Evolutionary conservation across 1,284 basidiomycete genomes (phyloP).

Genomic region (Papiliotrema fonsecae): DNA sequence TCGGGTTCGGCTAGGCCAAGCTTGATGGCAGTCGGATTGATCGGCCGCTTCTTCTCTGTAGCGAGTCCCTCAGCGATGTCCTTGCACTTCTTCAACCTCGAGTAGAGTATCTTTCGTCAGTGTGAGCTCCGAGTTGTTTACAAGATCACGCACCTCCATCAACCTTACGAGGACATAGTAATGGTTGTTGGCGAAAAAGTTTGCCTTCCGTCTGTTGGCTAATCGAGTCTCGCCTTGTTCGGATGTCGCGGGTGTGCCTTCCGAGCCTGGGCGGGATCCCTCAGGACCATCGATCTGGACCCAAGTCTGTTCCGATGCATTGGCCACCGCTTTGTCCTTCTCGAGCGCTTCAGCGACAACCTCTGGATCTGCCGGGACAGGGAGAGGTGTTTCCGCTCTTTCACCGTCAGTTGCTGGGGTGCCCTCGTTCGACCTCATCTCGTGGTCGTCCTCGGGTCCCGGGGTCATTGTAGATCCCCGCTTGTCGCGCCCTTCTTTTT

Average conservation of each 20-base stretch:
- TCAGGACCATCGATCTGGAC: slow-evolving; percentile 46
- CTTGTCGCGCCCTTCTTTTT: slow-evolving; percentile 63
- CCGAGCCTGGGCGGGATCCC: slow-evolving; percentile 18
- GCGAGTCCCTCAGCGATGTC: slow-evolving; percentile 55
- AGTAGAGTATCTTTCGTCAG: slow-evolving; percentile 77
- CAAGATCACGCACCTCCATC: slow-evolving; percentile 62
- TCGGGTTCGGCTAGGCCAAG: slow-evolving; percentile 61
- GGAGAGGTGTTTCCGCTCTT: slow-evolving; percentile 33
- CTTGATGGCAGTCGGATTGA: slow-evolving; percentile 55
- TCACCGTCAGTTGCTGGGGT: slow-evolving; percentile 31
- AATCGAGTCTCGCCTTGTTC: slow-evolving; percentile 7
- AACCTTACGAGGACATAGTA: slow-evolving; percentile 86
- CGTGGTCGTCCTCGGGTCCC: slow-evolving; percentile 25
- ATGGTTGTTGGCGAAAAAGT: slow-evolving; percentile 87
- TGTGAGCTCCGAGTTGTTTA: not conserved
- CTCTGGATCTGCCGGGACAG: slow-evolving; percentile 37
- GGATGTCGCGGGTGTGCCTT: slow-evolving; percentile 6
- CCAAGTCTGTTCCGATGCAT: slow-evolving; percentile 50
- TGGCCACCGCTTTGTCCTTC: slow-evolving; percentile 39
- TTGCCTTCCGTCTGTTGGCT: slow-evolving; percentile 41
- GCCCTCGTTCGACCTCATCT: slow-evolving; percentile 23
- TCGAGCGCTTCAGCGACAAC: slow-evolving; percentile 45
- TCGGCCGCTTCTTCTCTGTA: slow-evolving; percentile 44
- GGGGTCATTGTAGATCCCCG: slow-evolving; percentile 39
- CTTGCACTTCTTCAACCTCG: slow-evolving; percentile 78